phyloP scores from a whole-genome alignment of 257 asterid genomes.

The Plantago major region DNA sequence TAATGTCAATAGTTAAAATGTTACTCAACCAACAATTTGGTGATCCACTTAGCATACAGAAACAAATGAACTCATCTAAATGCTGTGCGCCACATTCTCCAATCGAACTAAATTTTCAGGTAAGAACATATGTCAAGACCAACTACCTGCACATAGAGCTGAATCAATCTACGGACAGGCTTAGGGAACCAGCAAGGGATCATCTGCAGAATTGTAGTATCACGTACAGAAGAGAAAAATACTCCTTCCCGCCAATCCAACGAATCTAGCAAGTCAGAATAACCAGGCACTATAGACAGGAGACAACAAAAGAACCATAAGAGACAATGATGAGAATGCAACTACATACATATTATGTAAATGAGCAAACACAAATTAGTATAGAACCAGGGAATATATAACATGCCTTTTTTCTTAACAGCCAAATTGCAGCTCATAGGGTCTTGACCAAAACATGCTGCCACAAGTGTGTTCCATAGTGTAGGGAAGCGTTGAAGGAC shows the following conservation, averaged over 20 bases:
- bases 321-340: slow-evolving; percentile 18
- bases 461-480: slow-evolving; percentile 72
- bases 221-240: slow-evolving; percentile 82
- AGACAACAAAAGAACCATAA: slow-evolving; percentile 17
- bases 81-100: too few relatives aligned
- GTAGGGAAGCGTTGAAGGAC: slow-evolving; percentile 89
- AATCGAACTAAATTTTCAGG: too few relatives aligned
- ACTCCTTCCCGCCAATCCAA: slow-evolving; percentile 93
- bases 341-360: slow-evolving; percentile 14
- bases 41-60: too few relatives aligned
- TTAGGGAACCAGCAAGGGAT: slow-evolving; percentile 95
- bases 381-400: slow-evolving; percentile 18
- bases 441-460: slow-evolving; percentile 89
- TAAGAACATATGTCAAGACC: background rate
- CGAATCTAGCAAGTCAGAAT: slow-evolving; percentile 80
- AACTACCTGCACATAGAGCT: slow-evolving; percentile 84
- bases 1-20: slow-evolving; percentile 2
- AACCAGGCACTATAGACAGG: slow-evolving; percentile 50
- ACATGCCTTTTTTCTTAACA: slow-evolving; percentile 57
- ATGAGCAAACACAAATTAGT: slow-evolving; percentile 15
- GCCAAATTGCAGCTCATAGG: slow-evolving; percentile 47
- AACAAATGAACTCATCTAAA: too few relatives aligned
- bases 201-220: slow-evolving; percentile 93
- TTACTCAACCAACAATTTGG: slow-evolving; percentile 1
- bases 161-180: slow-evolving; percentile 89